A percentile compares a stretch with the other conserved stretches of the same genome.
phyloP scores from a whole-genome alignment of 306 rosid genomes.

The Erythrophleum fordii region DNA sequence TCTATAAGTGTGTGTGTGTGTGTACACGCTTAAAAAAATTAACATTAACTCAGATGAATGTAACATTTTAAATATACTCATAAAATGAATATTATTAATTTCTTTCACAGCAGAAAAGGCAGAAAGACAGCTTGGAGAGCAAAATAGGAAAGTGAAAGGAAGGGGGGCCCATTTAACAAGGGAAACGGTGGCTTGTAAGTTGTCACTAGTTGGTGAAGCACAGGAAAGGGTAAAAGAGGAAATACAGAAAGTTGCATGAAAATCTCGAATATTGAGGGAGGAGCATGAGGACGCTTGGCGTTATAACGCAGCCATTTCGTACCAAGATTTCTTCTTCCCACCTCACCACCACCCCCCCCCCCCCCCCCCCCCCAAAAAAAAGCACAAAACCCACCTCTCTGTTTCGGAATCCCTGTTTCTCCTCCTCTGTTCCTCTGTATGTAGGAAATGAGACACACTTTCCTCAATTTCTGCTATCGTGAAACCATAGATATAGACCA shows the following conservation, averaged over 20 bases:
- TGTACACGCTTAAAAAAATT: too few species aligned
- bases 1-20: too few species aligned
- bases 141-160: background rate
- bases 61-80: too few species aligned
- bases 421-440: background rate
- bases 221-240: background rate
- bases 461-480: background rate
- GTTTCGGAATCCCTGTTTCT: background rate
- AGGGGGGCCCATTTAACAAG: background rate
- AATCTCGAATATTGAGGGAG: background rate
- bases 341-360: background rate
- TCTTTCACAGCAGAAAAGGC: too few species aligned
- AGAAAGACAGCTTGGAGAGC: too few species aligned
- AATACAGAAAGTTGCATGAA: conserved; percentile 1
- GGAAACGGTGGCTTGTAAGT: too few species aligned
- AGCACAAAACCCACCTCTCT: background rate
- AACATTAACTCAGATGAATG: too few species aligned
- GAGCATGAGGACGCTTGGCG: background rate
- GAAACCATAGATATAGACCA: background rate
- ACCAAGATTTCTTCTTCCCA: background rate
- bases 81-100: too few species aligned
- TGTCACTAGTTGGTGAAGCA: background rate
- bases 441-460: background rate
- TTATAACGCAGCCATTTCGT: background rate
- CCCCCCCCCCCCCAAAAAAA: too few species aligned